These are phyloP conservation scores for Exsudoporus floridanus DNA, from an alignment of 1,284 basidiomycete genomes.

Conservation along the genomic window DNA sequence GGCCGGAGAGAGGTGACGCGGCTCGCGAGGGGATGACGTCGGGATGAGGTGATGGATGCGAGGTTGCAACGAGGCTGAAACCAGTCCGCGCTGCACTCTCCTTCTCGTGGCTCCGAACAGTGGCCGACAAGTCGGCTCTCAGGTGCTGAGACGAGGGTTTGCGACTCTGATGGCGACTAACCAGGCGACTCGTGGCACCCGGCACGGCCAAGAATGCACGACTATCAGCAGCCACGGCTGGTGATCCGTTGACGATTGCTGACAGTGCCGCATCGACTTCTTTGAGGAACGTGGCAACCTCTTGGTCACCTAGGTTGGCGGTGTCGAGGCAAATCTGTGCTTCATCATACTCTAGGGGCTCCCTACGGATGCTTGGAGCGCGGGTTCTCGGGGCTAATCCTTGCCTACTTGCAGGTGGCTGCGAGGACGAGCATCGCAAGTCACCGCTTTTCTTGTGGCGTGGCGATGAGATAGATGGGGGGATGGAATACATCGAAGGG, in stretches of 20 bases:
- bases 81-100: conserved; percentile 28
- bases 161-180: conserved; percentile 31
- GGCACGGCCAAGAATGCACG: conserved; percentile 33
- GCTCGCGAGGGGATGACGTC: conserved; percentile 29
- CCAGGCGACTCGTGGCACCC: conserved; percentile 25
- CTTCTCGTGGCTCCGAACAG: conserved; percentile 29
- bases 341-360: conserved; percentile 32
- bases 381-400: conserved; percentile 24
- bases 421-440: conserved; percentile 23
- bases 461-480: conserved; percentile 30
- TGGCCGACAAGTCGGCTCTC: conserved; percentile 33
- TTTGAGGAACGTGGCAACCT: conserved; percentile 34
- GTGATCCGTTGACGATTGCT: conserved; percentile 26
- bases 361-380: conserved; percentile 32
- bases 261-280: conserved; percentile 32
- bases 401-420: conserved; percentile 31
- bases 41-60: conserved; percentile 25
- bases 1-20: conserved; percentile 22
- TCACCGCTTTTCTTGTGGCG: conserved; percentile 27
- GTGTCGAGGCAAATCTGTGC: conserved; percentile 34
- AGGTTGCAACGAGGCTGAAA: conserved; percentile 36
- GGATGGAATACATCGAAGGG: conserved; percentile 34
- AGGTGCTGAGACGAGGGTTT: conserved; percentile 32
- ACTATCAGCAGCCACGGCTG: conserved; percentile 33
- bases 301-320: conserved; percentile 31